Base-by-base conservation (phyloP, 257 asterid species). In the Nicotiana undulata region DNA sequence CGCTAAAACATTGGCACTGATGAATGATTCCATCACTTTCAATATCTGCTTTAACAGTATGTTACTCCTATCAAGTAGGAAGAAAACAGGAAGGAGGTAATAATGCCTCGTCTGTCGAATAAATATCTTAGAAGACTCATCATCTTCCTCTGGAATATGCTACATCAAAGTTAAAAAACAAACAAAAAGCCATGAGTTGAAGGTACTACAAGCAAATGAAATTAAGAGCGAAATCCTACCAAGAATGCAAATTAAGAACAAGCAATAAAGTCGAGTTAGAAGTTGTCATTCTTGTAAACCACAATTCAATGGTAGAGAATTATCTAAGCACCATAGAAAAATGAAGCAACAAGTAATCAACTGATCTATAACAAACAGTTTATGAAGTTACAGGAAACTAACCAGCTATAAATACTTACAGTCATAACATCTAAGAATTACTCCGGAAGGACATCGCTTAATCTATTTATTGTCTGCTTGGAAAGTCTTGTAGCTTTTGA, bases 401-500 rank as follows among this genome's bases (percentile, higher is more conserved):
- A 51, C 49, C 72, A 31, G 56, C 24, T 0, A 64, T 12, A 44
- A 22, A 44, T 28, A 88, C 97, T 88, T 84, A 94, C 97, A 16
- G 87, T 79, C 65, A 86, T 86, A 86, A 89, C 83, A 79, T 77
- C 83, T 51, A 85, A 83, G 89, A 94, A 81, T 89, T 92, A 94
- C 32, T 85, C 83, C 2, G 93, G 89, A 87, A 94, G 95, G 75
- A 86, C 88, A 75, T 76, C 37, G 84, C 95, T 86, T 58, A 94
- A 70, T 70, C 85, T 90, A 86, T 81, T 83, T 75, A 93, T 76
- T 82, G 91, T 89, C 84, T 82, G 83, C 81, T 86, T 92, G 65
- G 94, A 90, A 82, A 94, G 93, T 84, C 86, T 80, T 9, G 96
- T 84, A 60, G 93, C 93, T 55, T 82, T 86, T 28, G 94, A 87